A percentile compares a stretch with the other conserved stretches of the same genome.
These are phyloP conservation scores for Fusarium albidum DNA, from an alignment of 2,329 filamentous ascomycete genomes.

Conservation along the genomic window DNA sequence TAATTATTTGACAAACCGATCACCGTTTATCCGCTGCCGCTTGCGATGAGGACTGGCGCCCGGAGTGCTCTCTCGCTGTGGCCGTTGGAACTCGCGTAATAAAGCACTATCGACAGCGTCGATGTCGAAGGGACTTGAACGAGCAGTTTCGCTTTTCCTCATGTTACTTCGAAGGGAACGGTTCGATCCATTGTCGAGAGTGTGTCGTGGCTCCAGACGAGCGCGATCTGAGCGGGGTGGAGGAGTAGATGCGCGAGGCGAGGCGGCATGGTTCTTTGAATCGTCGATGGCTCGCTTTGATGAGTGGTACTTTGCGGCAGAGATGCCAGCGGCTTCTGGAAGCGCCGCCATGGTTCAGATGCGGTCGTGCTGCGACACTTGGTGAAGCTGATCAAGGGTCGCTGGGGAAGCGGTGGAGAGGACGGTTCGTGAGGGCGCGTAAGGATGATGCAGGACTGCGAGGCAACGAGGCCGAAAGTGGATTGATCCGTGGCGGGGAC, in stretches of 20 bases:
- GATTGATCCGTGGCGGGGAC: conserved; percentile 3
- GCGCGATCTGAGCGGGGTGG: conserved; percentile 54
- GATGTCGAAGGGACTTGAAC: conserved; percentile 53
- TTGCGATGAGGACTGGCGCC: conserved; percentile 65
- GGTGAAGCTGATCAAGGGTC: conserved; percentile 4
- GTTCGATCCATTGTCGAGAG: conserved; percentile 46
- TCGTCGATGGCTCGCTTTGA: conserved; percentile 47
- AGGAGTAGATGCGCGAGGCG: conserved; percentile 53
- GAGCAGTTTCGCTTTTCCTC: conserved; percentile 47
- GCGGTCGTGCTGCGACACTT: conserved; percentile 16
- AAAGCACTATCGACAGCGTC: conserved; percentile 61
- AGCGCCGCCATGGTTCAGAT: conserved; percentile 46
- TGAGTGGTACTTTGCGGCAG: conserved; percentile 43
- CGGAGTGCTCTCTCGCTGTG: conserved; percentile 61
- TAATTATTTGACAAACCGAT: conserved; percentile 57
- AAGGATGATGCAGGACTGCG: conserved; percentile 10
- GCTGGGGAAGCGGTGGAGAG: conserved; percentile 12
- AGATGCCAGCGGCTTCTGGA: conserved; percentile 39
- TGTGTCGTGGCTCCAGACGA: conserved; percentile 52
- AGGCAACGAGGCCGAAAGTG: conserved; percentile 12
- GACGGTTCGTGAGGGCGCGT: conserved; percentile 10
- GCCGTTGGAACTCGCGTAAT: conserved; percentile 59
- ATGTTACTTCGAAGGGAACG: conserved; percentile 46
- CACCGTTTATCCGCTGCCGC: conserved; percentile 66
- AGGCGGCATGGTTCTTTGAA: conserved; percentile 42